A percentile compares a stretch with the other conserved stretches of the same genome.
phyloP scores from a whole-genome alignment of 148 eudicot genomes.

The Persicaria tinctoria region DNA sequence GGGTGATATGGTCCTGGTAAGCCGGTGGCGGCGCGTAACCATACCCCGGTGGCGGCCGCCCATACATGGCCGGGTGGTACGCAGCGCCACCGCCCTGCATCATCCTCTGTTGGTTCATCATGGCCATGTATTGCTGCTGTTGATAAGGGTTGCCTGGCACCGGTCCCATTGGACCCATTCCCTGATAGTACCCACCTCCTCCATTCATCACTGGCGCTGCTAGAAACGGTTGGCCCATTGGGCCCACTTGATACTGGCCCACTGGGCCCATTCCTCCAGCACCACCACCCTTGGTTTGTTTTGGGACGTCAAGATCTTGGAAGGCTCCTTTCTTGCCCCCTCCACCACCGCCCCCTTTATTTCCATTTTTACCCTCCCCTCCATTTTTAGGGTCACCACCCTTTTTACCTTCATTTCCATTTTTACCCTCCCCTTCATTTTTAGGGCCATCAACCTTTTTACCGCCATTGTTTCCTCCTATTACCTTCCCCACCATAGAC shows the following conservation, averaged over 20 bases:
- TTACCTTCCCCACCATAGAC: constrained; percentile 7
- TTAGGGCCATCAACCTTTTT: constrained; percentile 5
- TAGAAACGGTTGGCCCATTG: constrained; percentile 36
- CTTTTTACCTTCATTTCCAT: constrained; percentile 8
- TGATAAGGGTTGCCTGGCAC: constrained; percentile 39
- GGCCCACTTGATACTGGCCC: constrained; percentile 42
- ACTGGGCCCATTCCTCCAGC: constrained; percentile 32
- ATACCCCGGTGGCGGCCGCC: constrained; percentile 42
- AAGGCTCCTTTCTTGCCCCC: constrained; percentile 17
- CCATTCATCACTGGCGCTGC: constrained; percentile 29
- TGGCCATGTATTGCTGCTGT: constrained; percentile 66
- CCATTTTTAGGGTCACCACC: constrained; percentile 20
- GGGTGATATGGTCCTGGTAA: constrained; percentile 53
- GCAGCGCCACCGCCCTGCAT: constrained; percentile 33
- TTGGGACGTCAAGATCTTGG: constrained; percentile 22
- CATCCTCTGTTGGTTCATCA: constrained; percentile 69
- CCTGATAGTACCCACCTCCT: constrained; percentile 29
- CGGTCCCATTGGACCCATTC: constrained; percentile 33
- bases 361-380: constrained; percentile 18
- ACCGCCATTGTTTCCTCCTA: constrained; percentile 18
- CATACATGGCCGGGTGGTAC: constrained; percentile 56
- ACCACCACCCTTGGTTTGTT: constrained; percentile 25
- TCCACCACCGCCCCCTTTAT: constrained; percentile 9
- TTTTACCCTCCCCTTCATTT: constrained; percentile 4
- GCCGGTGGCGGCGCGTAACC: constrained; percentile 37